A percentile compares a stretch with the other conserved stretches of the same genome.
Conservation (phyloP, 1,284 basidiomycete species). For the Volvariella surrecta region DNA sequence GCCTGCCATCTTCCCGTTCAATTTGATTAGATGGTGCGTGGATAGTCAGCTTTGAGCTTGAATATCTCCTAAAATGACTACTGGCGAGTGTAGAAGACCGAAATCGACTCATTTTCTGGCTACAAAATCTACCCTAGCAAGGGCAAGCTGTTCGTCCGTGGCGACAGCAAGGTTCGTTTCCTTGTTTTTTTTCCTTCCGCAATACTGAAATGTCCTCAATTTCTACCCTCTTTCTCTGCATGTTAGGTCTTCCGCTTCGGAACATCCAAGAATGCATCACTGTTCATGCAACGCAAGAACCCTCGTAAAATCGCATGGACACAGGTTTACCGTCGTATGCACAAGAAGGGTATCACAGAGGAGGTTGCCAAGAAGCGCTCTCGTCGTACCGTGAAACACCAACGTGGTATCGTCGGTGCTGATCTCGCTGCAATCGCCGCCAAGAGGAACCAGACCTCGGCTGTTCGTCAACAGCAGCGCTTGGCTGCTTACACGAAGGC, state of each 20-base stretch:
- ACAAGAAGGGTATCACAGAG: slow-evolving; percentile 99
- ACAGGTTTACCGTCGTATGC: slow-evolving; percentile 93
- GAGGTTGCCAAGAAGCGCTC: slow-evolving; percentile 99
- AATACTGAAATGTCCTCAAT: neutral
- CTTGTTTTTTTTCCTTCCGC: neutral
- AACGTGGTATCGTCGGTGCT: slow-evolving; percentile 97
- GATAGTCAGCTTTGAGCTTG: neutral
- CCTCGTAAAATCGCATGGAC: slow-evolving; percentile 99
- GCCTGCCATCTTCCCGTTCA: slow-evolving; percentile 8
- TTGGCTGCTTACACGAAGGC: slow-evolving; percentile 85
- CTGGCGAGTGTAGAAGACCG: slow-evolving; percentile 76
- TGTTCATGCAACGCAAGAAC: slow-evolving; percentile 99
- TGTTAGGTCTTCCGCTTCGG: slow-evolving; percentile 87
- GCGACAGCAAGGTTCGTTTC: slow-evolving; percentile 85
- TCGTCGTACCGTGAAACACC: slow-evolving; percentile 95
- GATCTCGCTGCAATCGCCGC: slow-evolving; percentile 89
- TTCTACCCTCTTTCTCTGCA: neutral
- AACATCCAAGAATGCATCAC: slow-evolving; percentile 86
- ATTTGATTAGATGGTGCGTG: slow-evolving; percentile 28
- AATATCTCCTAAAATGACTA: slow-evolving; percentile 13
- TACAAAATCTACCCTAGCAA: slow-evolving; percentile 95
- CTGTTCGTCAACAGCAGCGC: slow-evolving; percentile 77
- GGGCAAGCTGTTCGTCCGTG: slow-evolving; percentile 93
- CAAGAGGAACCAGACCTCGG: slow-evolving; percentile 86
- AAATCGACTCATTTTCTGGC: slow-evolving; percentile 94